Evolutionary conservation across 352 stramenopile species (phyloP).

Genomic region (Globisporangium radiosum): DNA sequence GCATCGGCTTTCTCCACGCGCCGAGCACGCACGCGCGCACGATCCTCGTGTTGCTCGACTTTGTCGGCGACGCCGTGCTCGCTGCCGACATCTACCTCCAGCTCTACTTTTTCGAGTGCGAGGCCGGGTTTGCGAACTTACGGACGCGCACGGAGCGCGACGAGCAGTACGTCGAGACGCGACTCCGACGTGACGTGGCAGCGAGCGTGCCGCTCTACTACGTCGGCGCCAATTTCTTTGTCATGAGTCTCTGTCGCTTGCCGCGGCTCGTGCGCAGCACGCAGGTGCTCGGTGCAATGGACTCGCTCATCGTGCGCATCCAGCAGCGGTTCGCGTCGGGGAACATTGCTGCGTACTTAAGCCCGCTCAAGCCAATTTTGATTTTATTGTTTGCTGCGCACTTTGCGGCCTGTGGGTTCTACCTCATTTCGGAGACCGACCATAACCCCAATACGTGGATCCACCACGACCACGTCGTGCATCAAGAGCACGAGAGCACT

Average conservation of each 20-base stretch:
- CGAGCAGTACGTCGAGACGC: slow-evolving; percentile 28
- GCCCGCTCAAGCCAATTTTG: slow-evolving; percentile 56
- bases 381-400: slow-evolving; percentile 60
- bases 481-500: slow-evolving; percentile 44
- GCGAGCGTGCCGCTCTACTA: slow-evolving; percentile 65
- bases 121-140: slow-evolving; percentile 43
- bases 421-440: slow-evolving; percentile 57
- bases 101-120: slow-evolving; percentile 73
- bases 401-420: slow-evolving; percentile 61
- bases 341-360: slow-evolving; percentile 59
- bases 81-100: slow-evolving; percentile 57
- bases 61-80: slow-evolving; percentile 35
- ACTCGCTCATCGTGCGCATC: slow-evolving; percentile 59
- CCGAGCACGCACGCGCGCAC: slow-evolving; percentile 14
- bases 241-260: slow-evolving; percentile 50
- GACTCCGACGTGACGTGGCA: slow-evolving; percentile 34
- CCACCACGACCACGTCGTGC: slow-evolving; percentile 64
- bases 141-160: slow-evolving; percentile 40
- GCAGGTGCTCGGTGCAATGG: slow-evolving; percentile 33
- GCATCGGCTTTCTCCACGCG: slow-evolving; percentile 51
- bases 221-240: slow-evolving; percentile 39
- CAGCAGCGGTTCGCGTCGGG: slow-evolving; percentile 57
- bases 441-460: slow-evolving; percentile 61
- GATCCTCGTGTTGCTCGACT: slow-evolving; percentile 30
- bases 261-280: slow-evolving; percentile 41